Evolutionary conservation across 768 basidiomycete species (phyloP), one percentile per base, ranked within the genome.

Genomic region (Trametes cubensis): DNA sequence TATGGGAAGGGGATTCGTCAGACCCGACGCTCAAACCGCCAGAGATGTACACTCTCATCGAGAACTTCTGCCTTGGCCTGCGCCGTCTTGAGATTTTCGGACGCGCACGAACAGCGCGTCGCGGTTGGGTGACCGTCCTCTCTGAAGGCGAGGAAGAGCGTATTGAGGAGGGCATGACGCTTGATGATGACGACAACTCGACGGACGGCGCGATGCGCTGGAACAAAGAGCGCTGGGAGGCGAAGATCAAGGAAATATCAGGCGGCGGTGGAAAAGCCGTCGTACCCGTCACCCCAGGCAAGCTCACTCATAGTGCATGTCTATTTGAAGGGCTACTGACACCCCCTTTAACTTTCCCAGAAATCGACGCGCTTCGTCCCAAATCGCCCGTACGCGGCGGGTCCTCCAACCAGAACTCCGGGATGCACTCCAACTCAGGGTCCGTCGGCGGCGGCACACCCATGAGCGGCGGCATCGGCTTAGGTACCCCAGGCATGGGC

Each of bases 41-140:
- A 18, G 96, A 98, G 73, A 91, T 95, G 80, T 95, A 98, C 77
- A 88, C 89, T 5, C 83, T 99, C 44, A 90, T 98, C 71, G 97
- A 99, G 75, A 98, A 96, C 74, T 98, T 99, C 73, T 98, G 95
- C 71, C 87, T 97, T 52, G 97, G 95, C 5, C 83, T 90, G 0
- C 88, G 96, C 17, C 85, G 97, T 3, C 85, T 99, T 15, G 94
- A 98, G 71, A 76, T 99, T 14, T 98, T 95, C 66, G 94, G 92
- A 0, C 84, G 85, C 3, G 78, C 79, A 0, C 80, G 83, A 0
- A 83, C 87, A 0, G 77, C 92, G 6, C 85, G 95, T 0, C 84
- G 87, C 13, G 96, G 96, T 6, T 99, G 97, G 97, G 88, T 97
- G 13, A 92, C 93, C n/a, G 86, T 88, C 13, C 80, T 90, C 47